Conservation (phyloP, 2,329 filamentous ascomycete species). For the Aspergillus eucalypticola region DNA sequence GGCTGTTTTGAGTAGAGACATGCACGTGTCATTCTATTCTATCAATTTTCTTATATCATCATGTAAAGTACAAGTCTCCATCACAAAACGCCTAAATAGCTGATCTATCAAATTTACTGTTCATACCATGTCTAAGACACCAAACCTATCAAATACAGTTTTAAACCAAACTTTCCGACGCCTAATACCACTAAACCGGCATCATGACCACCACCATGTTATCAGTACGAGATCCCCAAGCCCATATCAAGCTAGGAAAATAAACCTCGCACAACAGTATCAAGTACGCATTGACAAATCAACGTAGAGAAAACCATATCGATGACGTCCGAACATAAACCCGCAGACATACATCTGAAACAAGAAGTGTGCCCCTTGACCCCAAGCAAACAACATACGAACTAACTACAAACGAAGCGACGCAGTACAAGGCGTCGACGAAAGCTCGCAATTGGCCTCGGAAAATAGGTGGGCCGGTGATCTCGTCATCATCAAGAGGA, state of each 20-base stretch:
- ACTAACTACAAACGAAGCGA: neutral
- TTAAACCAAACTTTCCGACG: neutral
- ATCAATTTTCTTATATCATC: neutral
- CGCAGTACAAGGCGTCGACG: neutral
- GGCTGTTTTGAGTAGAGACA: too few relatives aligned
- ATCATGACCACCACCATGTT: neutral
- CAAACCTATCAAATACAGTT: neutral
- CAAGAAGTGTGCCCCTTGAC: neutral
- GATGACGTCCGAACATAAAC: neutral
- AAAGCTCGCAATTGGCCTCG: neutral
- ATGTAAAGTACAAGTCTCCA: neutral
- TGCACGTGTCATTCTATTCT: neutral
- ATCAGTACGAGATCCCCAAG: neutral
- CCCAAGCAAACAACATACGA: neutral
- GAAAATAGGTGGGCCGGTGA: neutral
- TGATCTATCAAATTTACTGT: neutral
- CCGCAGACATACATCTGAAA: neutral
- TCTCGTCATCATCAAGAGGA: neutral
- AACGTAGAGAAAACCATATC: neutral
- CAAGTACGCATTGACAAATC: neutral
- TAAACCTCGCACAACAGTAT: neutral
- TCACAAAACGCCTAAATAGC: neutral
- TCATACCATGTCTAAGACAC: neutral
- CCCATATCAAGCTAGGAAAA: neutral
- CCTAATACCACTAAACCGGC: neutral